These are phyloP conservation scores for Hyaloscypha hepaticicola DNA, from an alignment of 495 filamentous ascomycete genomes.

Conservation along the genomic window DNA sequence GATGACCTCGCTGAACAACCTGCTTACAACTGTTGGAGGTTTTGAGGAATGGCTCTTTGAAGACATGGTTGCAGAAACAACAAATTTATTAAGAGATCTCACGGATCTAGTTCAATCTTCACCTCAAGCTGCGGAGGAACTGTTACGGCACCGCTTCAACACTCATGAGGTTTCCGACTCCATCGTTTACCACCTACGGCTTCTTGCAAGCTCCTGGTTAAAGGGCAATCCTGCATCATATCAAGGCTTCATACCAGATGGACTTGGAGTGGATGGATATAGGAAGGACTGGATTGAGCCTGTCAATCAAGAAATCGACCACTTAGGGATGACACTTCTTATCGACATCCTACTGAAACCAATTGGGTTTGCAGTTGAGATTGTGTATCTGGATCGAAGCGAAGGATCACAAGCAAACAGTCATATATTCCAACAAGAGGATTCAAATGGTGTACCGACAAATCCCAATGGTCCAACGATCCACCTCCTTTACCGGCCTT, in stretches of 20 bases:
- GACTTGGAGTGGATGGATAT: slow-evolving; percentile 62
- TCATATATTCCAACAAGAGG: slow-evolving; percentile 64
- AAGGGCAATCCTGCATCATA: slow-evolving; percentile 69
- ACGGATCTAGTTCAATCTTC: slow-evolving; percentile 50
- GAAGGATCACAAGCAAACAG: slow-evolving; percentile 75
- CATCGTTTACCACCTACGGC: slow-evolving; percentile 67
- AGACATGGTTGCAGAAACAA: slow-evolving; percentile 77
- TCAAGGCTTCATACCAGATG: slow-evolving; percentile 63
- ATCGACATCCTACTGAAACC: slow-evolving; percentile 79
- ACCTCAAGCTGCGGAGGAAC: slow-evolving; percentile 51
- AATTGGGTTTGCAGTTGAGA: slow-evolving; percentile 76
- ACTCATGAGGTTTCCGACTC: slow-evolving; percentile 60
- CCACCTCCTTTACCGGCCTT: slow-evolving; percentile 58
- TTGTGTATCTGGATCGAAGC: slow-evolving; percentile 90
- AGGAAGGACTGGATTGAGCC: slow-evolving; percentile 69
- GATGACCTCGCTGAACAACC: slow-evolving; percentile 66
- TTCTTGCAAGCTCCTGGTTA: slow-evolving; percentile 86
- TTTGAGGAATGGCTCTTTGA: slow-evolving; percentile 68
- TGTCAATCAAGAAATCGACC: slow-evolving; percentile 80
- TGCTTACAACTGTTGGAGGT: slow-evolving; percentile 67
- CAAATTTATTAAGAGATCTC: slow-evolving; percentile 60
- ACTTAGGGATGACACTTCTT: slow-evolving; percentile 75
- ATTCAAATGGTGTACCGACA: slow-evolving; percentile 45
- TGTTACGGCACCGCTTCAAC: slow-evolving; percentile 77
- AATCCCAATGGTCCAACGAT: slow-evolving; percentile 45